A percentile compares a stretch with the other conserved stretches of the same genome.
Conservation (phyloP, 148 eudicot genomes). For the Camellia lanceoleosa region DNA sequence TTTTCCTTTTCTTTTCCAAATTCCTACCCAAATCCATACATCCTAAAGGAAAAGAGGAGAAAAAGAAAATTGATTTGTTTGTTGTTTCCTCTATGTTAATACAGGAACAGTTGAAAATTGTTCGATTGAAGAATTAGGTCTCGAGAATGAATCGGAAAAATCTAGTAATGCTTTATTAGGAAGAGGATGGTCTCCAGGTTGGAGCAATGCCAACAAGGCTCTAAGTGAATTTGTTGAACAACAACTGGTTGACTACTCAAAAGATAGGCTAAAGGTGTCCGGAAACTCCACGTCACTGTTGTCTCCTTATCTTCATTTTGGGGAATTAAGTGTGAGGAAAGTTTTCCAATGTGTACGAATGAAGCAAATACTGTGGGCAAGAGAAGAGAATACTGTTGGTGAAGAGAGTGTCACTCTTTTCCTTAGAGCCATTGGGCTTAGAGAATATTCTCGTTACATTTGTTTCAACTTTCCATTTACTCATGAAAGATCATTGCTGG, state of each 20-base stretch:
- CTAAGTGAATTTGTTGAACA: constrained; percentile 66
- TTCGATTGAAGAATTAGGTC: constrained; percentile 72
- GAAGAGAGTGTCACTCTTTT: constrained; percentile 59
- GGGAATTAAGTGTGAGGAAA: constrained; percentile 81
- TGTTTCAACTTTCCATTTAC: constrained; percentile 95
- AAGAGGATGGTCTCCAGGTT: constrained; percentile 95
- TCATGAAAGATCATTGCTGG: constrained; percentile 73
- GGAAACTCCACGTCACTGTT: constrained; percentile 77
- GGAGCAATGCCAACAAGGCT: constrained; percentile 79
- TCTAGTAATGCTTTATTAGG: constrained; percentile 84
- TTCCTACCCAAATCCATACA: too few relatives aligned
- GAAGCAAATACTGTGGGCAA: constrained; percentile 78
- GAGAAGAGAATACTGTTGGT: constrained; percentile 55
- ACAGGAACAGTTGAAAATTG: constrained; percentile 49
- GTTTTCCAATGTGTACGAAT: constrained; percentile 62
- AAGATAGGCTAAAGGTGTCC: constrained; percentile 51
- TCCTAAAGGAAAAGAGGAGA: background rate
- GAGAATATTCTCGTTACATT: constrained; percentile 95
- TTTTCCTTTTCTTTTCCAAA: too few relatives aligned
- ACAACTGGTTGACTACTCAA: constrained; percentile 58
- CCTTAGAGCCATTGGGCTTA: constrained; percentile 73
- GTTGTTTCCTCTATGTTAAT: constrained; percentile 11
- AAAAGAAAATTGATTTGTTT: background rate
- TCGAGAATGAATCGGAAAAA: constrained; percentile 83
- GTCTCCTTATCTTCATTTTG: constrained; percentile 92